phyloP scores from a whole-genome alignment of 73 alveolate genomes.

The Urostyla sp. region DNA sequence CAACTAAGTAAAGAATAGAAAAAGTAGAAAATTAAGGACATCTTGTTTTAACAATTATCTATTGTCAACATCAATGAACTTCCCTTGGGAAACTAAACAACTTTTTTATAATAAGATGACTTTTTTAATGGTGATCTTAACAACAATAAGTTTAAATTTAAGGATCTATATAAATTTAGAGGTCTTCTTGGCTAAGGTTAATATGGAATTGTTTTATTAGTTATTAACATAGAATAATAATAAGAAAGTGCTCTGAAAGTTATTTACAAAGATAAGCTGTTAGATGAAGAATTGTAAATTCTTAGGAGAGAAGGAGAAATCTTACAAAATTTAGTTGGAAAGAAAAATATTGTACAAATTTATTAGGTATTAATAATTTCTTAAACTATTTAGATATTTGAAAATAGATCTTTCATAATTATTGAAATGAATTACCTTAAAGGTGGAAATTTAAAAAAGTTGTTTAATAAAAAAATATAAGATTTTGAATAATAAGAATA shows the following conservation, averaged over 20 bases:
- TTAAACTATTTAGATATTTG: conserved; percentile 29
- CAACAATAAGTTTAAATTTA: not conserved
- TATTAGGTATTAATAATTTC: not conserved
- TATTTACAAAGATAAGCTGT: conserved; percentile 17
- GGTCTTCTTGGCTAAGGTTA: conserved; percentile 37
- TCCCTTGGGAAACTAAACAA: not conserved
- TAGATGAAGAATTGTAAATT: conserved; percentile 20
- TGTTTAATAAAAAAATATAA: conserved; percentile 8
- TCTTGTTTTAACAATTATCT: not conserved
- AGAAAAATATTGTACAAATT: conserved; percentile 16
- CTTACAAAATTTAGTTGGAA: not conserved
- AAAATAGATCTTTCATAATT: conserved; percentile 9
- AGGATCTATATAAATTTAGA: conserved; percentile 29
- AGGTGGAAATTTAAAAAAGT: conserved; percentile 33
- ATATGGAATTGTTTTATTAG: conserved; percentile 41
- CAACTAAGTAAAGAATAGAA: not conserved
- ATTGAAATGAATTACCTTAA: conserved; percentile 42
- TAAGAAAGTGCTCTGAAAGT: conserved; percentile 43
- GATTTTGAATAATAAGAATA: not conserved
- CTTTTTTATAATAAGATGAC: not conserved
- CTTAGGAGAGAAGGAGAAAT: conserved; percentile 40
- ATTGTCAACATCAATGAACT: conserved; percentile 12
- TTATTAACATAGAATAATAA: not conserved
- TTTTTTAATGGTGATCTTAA: not conserved
- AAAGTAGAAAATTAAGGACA: not conserved